These are phyloP conservation scores for Verticillium nubilum DNA, from an alignment of 2,329 filamentous ascomycete species.

Conservation along the genomic window DNA sequence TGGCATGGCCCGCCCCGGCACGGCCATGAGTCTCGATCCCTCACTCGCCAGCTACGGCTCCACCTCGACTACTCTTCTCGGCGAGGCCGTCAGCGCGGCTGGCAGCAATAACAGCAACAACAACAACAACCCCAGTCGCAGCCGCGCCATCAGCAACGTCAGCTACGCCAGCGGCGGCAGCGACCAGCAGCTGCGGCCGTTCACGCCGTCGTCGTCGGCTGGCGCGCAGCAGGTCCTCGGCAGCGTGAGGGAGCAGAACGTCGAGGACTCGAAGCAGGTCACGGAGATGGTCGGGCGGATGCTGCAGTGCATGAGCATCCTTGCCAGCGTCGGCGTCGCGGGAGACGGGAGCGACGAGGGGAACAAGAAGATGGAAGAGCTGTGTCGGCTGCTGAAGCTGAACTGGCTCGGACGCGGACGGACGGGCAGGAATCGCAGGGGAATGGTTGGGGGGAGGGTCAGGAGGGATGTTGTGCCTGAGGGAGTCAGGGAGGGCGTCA, in stretches of 20 bases:
- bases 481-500: conserved; percentile 20
- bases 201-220: conserved; percentile 36
- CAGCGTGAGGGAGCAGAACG: conserved; percentile 51
- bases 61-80: conserved; percentile 73
- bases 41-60: conserved; percentile 75
- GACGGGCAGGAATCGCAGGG: conserved; percentile 82
- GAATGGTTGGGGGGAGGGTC: conserved; percentile 71
- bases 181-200: conserved; percentile 41
- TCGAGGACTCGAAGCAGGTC: conserved; percentile 69
- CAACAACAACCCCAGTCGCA: conserved; percentile 46
- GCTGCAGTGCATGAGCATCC: conserved; percentile 91
- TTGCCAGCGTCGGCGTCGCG: conserved; percentile 58
- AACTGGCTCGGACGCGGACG: conserved; percentile 93
- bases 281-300: conserved; percentile 93
- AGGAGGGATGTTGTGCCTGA: conserved; percentile 31
- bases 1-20: conserved; percentile 56
- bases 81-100: conserved; percentile 45
- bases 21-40: conserved; percentile 69
- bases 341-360: conserved; percentile 59
- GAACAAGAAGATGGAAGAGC: conserved; percentile 73
- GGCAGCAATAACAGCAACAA: conserved; percentile 42
- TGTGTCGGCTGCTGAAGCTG: conserved; percentile 84
- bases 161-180: conserved; percentile 54
- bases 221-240: conserved; percentile 20
- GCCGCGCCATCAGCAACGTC: conserved; percentile 82